phyloP scores from a whole-genome alignment of 176 grass and related monocot genomes.

The Carex cristatella region DNA sequence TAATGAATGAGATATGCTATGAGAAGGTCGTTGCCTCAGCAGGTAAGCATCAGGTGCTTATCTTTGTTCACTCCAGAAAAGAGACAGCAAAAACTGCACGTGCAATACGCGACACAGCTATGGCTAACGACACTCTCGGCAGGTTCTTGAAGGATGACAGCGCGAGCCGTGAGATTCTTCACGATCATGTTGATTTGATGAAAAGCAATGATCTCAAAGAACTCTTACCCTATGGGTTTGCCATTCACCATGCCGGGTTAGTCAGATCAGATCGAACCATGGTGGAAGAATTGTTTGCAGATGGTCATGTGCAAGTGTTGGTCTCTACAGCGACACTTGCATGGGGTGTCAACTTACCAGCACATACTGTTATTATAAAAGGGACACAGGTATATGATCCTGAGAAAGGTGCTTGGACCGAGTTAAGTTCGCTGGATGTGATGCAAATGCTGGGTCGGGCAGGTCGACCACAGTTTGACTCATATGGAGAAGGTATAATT shows the following conservation, averaged over 20 bases:
- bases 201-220: conserved; percentile 93
- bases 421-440: conserved; percentile 90
- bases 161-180: conserved; percentile 86
- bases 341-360: conserved; percentile 96
- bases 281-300: conserved; percentile 82
- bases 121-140: conserved; percentile 72
- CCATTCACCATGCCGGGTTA: conserved; percentile 96
- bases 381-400: conserved; percentile 97
- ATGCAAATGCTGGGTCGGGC: conserved; percentile 99
- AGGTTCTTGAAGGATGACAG: conserved; percentile 86
- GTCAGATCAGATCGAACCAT: conserved; percentile 73
- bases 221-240: conserved; percentile 89
- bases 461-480: conserved; percentile 93
- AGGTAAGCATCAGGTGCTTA: conserved; percentile 94
- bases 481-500: conserved; percentile 94
- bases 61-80: conserved; percentile 99
- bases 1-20: conserved; percentile 98
- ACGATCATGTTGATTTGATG: conserved; percentile 73
- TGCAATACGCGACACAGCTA: conserved; percentile 78
- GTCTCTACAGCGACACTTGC: conserved; percentile 88
- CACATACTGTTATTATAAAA: conserved; percentile 95
- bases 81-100: conserved; percentile 85
- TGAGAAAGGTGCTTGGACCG: conserved; percentile 94
- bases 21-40: conserved; percentile 84
- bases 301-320: conserved; percentile 87